Evolutionary conservation across 805 yeast genomes (phyloP).

Genomic region (Tetrapisispora nanseiensis): DNA sequence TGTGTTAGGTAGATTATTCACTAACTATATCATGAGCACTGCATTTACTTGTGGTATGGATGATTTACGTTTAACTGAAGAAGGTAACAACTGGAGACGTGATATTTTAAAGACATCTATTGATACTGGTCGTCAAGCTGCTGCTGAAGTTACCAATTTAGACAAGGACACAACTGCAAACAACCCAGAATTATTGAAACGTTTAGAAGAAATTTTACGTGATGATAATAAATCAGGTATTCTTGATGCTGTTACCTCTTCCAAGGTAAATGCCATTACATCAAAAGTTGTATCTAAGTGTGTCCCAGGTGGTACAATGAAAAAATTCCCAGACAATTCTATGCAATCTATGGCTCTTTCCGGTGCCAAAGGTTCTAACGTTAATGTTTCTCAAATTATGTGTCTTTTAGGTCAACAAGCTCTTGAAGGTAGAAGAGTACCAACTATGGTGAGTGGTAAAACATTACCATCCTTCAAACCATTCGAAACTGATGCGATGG

Average conservation of each 20-base stretch:
- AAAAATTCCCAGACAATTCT: constrained; percentile 86
- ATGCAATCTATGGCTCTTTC: constrained; percentile 99
- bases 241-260: constrained; percentile 89
- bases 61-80: constrained; percentile 82
- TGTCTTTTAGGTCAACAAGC: constrained; percentile 98
- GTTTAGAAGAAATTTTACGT: constrained; percentile 89
- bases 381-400: constrained; percentile 98
- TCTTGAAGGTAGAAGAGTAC: constrained; percentile 97
- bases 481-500: constrained; percentile 92
- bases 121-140: constrained; percentile 85
- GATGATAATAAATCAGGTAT: constrained; percentile 89
- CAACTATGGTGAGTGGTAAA: constrained; percentile 98
- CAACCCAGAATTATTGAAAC: constrained; percentile 71
- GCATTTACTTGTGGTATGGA: constrained; percentile 99
- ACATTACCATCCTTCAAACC: constrained; percentile 94
- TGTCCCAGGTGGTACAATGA: constrained; percentile 95
- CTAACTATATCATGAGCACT: constrained; percentile 82
- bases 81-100: constrained; percentile 83
- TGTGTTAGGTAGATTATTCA: constrained; percentile 89
- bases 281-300: constrained; percentile 90
- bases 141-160: constrained; percentile 86
- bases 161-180: constrained; percentile 38
- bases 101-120: constrained; percentile 70
- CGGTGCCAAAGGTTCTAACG: constrained; percentile 98
- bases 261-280: constrained; percentile 84